These are phyloP conservation scores for Boletus reticuloceps DNA, from an alignment of 768 basidiomycete genomes.

Conservation along the genomic window DNA sequence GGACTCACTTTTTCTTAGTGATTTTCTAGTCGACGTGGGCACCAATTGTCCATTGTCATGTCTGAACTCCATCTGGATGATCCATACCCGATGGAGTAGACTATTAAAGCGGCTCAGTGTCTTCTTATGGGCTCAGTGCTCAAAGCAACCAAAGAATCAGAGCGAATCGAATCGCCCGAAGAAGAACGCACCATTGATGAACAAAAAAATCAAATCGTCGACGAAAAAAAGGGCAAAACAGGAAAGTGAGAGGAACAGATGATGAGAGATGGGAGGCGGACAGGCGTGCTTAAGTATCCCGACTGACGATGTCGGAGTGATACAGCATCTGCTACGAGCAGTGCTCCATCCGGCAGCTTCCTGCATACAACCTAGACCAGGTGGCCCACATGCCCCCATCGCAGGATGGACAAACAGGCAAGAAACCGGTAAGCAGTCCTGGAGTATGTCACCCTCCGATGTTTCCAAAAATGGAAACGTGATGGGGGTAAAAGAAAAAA, in stretches of 20 bases:
- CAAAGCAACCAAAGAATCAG: slow-evolving; percentile 16
- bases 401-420: slow-evolving; percentile 10
- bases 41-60: too few relatives aligned
- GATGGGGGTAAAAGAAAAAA: too few relatives aligned
- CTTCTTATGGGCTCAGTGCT: too few relatives aligned
- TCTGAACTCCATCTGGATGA: too few relatives aligned
- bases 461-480: too few relatives aligned
- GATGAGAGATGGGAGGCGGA: not conserved
- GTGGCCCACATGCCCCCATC: slow-evolving; percentile 7
- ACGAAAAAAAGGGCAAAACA: not conserved
- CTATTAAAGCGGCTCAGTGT: too few relatives aligned
- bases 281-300: slow-evolving; percentile 20
- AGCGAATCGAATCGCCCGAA: slow-evolving; percentile 16
- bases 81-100: too few relatives aligned
- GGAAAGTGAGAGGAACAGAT: not conserved
- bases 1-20: too few relatives aligned
- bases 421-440: slow-evolving; percentile 17
- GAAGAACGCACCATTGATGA: slow-evolving; percentile 15
- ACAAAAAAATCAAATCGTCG: not conserved
- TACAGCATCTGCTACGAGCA: slow-evolving; percentile 13
- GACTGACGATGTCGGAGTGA: not conserved
- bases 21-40: too few relatives aligned
- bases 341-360: slow-evolving; percentile 4
- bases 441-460: slow-evolving; percentile 19
- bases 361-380: slow-evolving; percentile 13